These are phyloP conservation scores for Alloteropsis semialata DNA, from an alignment of 176 grass and related monocot species.

Conservation along the genomic window DNA sequence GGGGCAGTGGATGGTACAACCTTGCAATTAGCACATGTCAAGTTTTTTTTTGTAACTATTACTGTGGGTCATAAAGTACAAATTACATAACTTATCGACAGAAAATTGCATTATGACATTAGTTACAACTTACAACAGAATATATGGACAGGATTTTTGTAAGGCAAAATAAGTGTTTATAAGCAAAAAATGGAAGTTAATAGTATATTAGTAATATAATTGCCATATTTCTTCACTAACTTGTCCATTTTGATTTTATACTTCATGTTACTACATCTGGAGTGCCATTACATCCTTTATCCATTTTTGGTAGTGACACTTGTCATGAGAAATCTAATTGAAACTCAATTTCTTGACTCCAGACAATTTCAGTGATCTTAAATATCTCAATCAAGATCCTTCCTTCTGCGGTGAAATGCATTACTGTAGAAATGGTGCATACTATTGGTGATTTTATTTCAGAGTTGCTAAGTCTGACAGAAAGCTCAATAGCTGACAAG, in stretches of 20 bases:
- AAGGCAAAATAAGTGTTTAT: background rate
- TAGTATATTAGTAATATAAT: background rate
- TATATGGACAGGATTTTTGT: background rate
- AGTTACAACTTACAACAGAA: constrained; percentile 7
- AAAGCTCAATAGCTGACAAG: constrained; percentile 63
- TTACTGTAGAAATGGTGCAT: constrained; percentile 29
- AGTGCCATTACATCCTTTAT: background rate
- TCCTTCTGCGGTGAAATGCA: constrained; percentile 43
- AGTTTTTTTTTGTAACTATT: background rate
- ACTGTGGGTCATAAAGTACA: background rate
- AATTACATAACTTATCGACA: constrained; percentile 11
- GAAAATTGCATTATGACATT: background rate
- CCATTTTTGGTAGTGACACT: background rate
- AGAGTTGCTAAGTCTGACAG: constrained; percentile 48
- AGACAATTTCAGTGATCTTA: constrained; percentile 74
- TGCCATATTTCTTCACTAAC: background rate
- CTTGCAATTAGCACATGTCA: background rate
- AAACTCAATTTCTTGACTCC: constrained; percentile 35
- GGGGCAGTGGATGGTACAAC: background rate
- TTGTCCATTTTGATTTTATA: background rate
- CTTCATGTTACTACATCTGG: constrained; percentile 9
- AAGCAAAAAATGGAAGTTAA: background rate
- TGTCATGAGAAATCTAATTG: constrained; percentile 25
- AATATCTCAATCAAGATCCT: constrained; percentile 58
- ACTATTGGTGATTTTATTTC: constrained; percentile 47